A percentile compares a stretch with the other conserved stretches of the same genome.
phyloP scores from a whole-genome alignment of 805 yeast species.

The Candida manassasensis region DNA sequence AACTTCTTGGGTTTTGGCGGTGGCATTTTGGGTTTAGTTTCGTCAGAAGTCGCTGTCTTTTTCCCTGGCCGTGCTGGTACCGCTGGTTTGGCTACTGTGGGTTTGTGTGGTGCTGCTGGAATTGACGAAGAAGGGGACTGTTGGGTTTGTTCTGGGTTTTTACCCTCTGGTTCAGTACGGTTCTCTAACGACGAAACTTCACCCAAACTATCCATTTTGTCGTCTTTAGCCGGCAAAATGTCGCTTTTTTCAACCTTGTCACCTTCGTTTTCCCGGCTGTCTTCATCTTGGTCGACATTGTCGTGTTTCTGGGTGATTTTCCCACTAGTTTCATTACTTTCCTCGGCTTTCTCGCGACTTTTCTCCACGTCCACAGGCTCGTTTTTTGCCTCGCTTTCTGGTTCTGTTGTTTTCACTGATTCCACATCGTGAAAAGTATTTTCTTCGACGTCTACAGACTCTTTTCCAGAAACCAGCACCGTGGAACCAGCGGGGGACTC shows the following conservation, averaged over 20 bases:
- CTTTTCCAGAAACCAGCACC: background rate
- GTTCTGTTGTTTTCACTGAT: no score
- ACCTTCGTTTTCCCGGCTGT: background rate
- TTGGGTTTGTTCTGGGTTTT: no score
- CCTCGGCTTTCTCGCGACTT: background rate
- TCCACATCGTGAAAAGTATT: no score
- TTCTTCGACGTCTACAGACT: background rate
- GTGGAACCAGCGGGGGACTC: no score
- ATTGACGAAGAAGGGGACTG: no score
- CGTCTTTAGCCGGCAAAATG: no score
- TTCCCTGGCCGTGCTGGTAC: slow-evolving; percentile 8
- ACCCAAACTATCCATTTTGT: no score
- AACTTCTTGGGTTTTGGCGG: slow-evolving; percentile 76
- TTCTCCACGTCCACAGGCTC: background rate
- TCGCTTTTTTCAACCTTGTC: background rate
- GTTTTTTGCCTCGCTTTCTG: background rate
- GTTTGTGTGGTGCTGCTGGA: no score
- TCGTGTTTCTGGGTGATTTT: background rate
- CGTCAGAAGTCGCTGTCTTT: background rate
- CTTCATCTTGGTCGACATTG: background rate
- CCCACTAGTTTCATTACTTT: background rate
- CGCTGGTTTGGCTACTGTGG: slow-evolving; percentile 4
- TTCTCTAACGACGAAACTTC: no score
- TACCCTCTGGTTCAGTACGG: background rate
- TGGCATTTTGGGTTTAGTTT: slow-evolving; percentile 26